Base-by-base conservation (phyloP, 2,329 filamentous ascomycete genomes). In the Trichoderma sp. region DNA sequence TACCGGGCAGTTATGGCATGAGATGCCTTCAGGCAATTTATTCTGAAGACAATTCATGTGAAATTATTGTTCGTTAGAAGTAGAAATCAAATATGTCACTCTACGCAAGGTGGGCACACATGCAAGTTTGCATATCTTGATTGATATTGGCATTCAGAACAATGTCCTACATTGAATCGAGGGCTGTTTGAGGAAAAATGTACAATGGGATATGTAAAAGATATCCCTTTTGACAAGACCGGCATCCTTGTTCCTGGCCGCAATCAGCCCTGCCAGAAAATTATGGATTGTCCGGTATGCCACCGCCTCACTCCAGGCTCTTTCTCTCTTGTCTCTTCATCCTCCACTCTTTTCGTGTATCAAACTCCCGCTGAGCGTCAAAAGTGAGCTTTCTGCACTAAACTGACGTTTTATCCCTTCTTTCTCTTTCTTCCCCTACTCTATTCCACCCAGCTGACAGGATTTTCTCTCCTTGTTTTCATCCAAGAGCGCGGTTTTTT, bases 131-230 rank as follows among this genome's bases (percentile, higher is more conserved):
- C 20, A 43, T 55, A 55, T 63, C 72, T 77, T 71, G 75, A 75
- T 77, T 76, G 74, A 72, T 74, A 72, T 78, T 78, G 66, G 74
- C 75, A 78, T 78, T 78, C 73, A 74, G 73, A 79, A 78, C 61
- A 74, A 78, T 74, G 76, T 80, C 77, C 76, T 78, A 78, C 75
- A 76, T 73, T 73, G 73, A 79, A 76, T 76, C 75, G 74, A 78
- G 78, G 77, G 77, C 74, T 79, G 76, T 67, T 78, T 59, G 75
- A 76, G 73, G 77, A 74, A 79, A 80, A 81, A 81, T 81, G 77
- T 81, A 81, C 80, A 76, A 80, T 77, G 78, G 78, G 79, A 78
- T 80, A 77, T 36, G 39, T 76, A 74, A 23, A 12, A 50, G 47
- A 12, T 75, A 74, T 75, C 74, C 74, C 70, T 73, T 34, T 68